Base-by-base conservation (phyloP, 306 rosid genomes). In the Cicer pinnatifidum region DNA sequence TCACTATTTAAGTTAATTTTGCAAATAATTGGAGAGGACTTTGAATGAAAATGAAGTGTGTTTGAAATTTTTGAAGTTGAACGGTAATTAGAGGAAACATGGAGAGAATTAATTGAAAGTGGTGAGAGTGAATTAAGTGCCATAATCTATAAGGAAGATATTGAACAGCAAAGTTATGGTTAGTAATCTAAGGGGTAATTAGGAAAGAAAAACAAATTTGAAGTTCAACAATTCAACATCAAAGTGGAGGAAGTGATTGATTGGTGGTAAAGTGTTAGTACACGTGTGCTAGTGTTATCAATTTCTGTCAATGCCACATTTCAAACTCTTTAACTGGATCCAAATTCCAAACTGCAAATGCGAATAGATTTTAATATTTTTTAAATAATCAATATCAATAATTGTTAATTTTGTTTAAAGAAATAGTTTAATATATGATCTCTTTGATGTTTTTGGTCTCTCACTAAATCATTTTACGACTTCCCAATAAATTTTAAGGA, bases 71-170 rank as follows among this genome's bases (percentile, higher is more conserved):
- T 85, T 62, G 84, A 67, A 72, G 76, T 53, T 60, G 86, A 68
- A 74, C 71, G 51, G 39, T 89, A 80, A 28, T 28, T 28, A 50
- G 89, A 80, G 43, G 84, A 86, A 38, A 77, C 16, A 57, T 73
- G 54, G 11, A 83, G 76, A 8, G 81, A 60, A 20, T 82, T 81
- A 7, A 81, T 39, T 61, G 91, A 82, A 6, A 84, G 85, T 8
- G 92, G 80, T 48, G 89, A 83, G 15, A 85, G 11, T 5, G 86
- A 84, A 83, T 82, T 77, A 44, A 88, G 76, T 9, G 92, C 89
- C 96, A 92, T 90, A 7, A 67, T 33, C 6, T 33, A 33, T 19
- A 35, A 35, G 16, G 19, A 19, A 52, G 50, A 9, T 23, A 40
- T 8, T 13, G 17, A 61, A 44, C 6, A 69, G 5, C 11, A 19